Evolutionary conservation across 2,329 filamentous ascomycete genomes (phyloP).

Genomic region (Exophiala spinifera): DNA sequence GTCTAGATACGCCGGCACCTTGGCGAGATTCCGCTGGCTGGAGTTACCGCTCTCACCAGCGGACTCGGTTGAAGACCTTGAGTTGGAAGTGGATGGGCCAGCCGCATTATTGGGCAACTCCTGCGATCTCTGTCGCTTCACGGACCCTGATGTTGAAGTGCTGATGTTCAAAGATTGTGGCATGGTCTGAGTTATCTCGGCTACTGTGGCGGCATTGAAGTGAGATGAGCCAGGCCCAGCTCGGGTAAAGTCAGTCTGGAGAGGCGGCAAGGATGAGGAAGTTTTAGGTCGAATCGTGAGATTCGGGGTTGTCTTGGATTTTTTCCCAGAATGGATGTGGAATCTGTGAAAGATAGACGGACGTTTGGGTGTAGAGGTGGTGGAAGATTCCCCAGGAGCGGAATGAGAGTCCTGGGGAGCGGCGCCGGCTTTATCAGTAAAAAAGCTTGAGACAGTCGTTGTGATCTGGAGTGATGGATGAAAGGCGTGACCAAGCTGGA

Average conservation of each 20-base stretch:
- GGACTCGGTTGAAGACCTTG: conserved; percentile 7
- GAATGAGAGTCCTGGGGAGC: conserved; percentile 22
- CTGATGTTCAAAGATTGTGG: conserved; percentile 23
- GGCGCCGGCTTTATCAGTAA: conserved; percentile 29
- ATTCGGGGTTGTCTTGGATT: conserved; percentile 22
- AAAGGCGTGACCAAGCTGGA: conserved; percentile 8
- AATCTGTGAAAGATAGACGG: conserved; percentile 28
- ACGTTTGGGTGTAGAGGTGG: conserved; percentile 11
- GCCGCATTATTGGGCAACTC: conserved; percentile 12
- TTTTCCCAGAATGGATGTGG: conserved; percentile 25
- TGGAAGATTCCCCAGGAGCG: conserved; percentile 23
- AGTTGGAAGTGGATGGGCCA: conserved; percentile 9
- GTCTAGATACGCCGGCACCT: conserved; percentile 27
- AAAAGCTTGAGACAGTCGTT: conserved; percentile 28
- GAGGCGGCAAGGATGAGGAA: conserved; percentile 19
- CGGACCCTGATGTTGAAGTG: conserved; percentile 16
- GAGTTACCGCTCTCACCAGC: conserved; percentile 7
- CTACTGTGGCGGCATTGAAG: conserved; percentile 25
- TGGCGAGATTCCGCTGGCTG: conserved; percentile 11
- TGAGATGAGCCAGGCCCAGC: conserved; percentile 18
- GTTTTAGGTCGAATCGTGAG: conserved; percentile 23
- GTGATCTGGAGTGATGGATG: conserved; percentile 9
- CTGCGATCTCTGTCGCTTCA: conserved; percentile 27
- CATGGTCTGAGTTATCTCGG: conserved; percentile 27
- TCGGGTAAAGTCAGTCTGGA: conserved; percentile 17